These are phyloP conservation scores for Mycena latifolia DNA, from an alignment of 768 basidiomycete genomes.

Conservation along the genomic window DNA sequence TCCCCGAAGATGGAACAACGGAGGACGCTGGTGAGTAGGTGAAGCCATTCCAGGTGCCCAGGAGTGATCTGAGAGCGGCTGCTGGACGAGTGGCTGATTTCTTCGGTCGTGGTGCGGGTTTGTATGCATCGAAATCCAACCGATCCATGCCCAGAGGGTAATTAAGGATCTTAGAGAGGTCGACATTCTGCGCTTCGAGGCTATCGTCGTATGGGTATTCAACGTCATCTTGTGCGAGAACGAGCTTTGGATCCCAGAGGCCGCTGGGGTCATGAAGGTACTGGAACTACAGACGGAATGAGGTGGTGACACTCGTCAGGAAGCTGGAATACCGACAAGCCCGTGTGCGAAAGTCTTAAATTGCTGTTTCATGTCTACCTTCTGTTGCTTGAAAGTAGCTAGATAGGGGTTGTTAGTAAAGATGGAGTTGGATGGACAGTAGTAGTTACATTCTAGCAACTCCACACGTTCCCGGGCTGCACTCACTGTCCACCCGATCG, in stretches of 20 bases:
- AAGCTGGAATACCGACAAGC: slow-evolving; percentile 35
- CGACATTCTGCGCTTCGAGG: slow-evolving; percentile 27
- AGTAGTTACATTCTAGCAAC: slow-evolving; percentile 38
- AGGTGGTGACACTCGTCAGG: neutral
- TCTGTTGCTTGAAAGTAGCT: slow-evolving; percentile 43
- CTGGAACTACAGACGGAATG: slow-evolving; percentile 28
- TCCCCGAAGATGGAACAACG: slow-evolving; percentile 30
- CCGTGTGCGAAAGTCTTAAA: slow-evolving; percentile 44
- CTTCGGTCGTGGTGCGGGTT: slow-evolving; percentile 11
- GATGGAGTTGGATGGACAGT: neutral
- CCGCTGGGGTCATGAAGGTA: slow-evolving; percentile 28
- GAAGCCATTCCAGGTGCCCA: slow-evolving; percentile 37
- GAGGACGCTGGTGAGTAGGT: slow-evolving; percentile 19
- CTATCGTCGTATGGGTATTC: slow-evolving; percentile 37
- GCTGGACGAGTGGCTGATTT: slow-evolving; percentile 21
- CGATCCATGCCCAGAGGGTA: slow-evolving; percentile 30
- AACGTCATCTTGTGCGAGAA: slow-evolving; percentile 31
- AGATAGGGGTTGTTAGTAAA: neutral
- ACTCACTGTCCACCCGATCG: slow-evolving; percentile 33
- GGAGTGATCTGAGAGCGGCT: slow-evolving; percentile 25
- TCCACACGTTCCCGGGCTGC: slow-evolving; percentile 40
- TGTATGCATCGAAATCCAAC: slow-evolving; percentile 36
- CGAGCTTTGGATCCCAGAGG: slow-evolving; percentile 33
- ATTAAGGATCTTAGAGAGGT: slow-evolving; percentile 33
- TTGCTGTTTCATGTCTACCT: slow-evolving; percentile 38